A percentile compares a stretch with the other conserved stretches of the same genome.
phyloP scores from a whole-genome alignment of 306 rosid species.

The Quillaja saponaria region DNA sequence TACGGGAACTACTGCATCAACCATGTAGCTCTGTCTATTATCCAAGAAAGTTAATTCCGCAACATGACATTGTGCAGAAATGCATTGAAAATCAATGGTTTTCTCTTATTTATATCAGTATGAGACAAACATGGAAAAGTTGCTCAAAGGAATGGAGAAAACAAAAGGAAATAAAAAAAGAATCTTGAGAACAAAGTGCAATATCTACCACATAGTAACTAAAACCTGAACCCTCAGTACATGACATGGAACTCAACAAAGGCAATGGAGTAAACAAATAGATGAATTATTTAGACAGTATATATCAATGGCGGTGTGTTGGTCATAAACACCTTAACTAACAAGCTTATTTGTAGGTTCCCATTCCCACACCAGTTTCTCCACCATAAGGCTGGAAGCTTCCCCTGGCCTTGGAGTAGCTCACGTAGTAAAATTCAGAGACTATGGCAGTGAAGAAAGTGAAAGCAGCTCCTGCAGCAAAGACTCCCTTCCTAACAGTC shows the following conservation, averaged over 20 bases:
- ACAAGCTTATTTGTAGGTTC: conserved; percentile 69
- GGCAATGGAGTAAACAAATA: conserved; percentile 33
- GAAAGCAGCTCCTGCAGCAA: conserved; percentile 90
- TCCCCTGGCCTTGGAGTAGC: conserved; percentile 81
- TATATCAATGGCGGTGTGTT: conserved; percentile 29
- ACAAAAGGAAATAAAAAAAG: conserved; percentile 23
- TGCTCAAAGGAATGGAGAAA: conserved; percentile 10
- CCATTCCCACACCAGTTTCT: conserved; percentile 81
- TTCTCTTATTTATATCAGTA: conserved; percentile 30
- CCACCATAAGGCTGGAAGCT: conserved; percentile 68
- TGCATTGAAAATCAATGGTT: conserved; percentile 17
- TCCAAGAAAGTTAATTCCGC: no score
- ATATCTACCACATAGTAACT: conserved; percentile 1
- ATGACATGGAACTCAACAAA: conserved; percentile 38
- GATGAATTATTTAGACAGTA: conserved; percentile 31
- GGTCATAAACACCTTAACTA: conserved; percentile 26
- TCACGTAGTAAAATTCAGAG: conserved; percentile 73
- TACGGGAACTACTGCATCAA: no score
- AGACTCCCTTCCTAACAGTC: conserved; percentile 85
- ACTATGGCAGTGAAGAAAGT: conserved; percentile 62
- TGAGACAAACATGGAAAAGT: conserved; percentile 24
- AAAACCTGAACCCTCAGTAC: conserved; percentile 27
- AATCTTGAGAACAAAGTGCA: conserved; percentile 1
- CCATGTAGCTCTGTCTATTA: no score
- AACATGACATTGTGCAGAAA: background rate